A percentile compares a stretch with the other conserved stretches of the same genome.
Evolutionary conservation across 2,329 filamentous ascomycete genomes (phyloP).

Genomic region (Penicillium brevicompactum): DNA sequence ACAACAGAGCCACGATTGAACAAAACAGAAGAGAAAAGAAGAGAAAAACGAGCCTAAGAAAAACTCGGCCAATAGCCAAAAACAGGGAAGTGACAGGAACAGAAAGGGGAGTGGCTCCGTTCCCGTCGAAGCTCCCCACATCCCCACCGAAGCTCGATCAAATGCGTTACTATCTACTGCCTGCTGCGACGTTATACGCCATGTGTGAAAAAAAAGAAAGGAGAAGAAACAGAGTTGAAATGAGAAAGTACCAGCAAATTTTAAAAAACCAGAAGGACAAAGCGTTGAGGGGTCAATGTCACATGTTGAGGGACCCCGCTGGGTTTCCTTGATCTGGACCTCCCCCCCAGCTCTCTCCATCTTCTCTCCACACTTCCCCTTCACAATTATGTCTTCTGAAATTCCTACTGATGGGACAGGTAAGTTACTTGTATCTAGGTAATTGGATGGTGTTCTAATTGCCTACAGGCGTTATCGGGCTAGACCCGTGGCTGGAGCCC

Average conservation of each 20-base stretch:
- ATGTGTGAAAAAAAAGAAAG: background rate
- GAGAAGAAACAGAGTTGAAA: background rate
- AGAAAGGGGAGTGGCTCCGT: background rate
- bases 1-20: too few species aligned
- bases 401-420: conserved; percentile 25
- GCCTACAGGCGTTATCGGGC: conserved; percentile 71
- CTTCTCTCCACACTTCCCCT: background rate
- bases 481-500: conserved; percentile 88
- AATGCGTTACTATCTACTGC: background rate
- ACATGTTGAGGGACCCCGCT: conserved; percentile 16
- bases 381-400: conserved; percentile 5
- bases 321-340: conserved; percentile 11
- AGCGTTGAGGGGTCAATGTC: conserved; percentile 19
- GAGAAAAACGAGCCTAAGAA: background rate
- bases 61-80: background rate
- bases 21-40: background rate
- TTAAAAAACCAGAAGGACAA: background rate
- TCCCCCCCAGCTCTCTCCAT: background rate
- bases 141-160: background rate
- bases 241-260: background rate
- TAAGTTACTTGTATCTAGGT: conserved; percentile 9
- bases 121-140: background rate
- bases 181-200: background rate
- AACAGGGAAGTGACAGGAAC: background rate
- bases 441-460: background rate